phyloP scores from a whole-genome alignment of 768 basidiomycete species.

The Scleroderma bovista region DNA sequence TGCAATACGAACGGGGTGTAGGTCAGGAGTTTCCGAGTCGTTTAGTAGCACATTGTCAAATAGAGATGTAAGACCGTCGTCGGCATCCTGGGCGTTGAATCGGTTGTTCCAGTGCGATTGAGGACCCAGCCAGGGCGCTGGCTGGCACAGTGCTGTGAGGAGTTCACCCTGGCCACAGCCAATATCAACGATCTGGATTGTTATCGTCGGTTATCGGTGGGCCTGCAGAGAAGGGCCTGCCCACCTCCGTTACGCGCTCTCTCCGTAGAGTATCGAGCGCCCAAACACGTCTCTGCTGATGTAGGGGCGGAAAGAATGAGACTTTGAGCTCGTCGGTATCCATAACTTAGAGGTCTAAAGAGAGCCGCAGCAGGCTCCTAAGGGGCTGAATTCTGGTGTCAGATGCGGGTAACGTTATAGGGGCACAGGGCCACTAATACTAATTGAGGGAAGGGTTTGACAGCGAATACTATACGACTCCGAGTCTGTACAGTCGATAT shows the following conservation, averaged over 20 bases:
- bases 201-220: neutral
- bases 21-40: conserved; percentile 45
- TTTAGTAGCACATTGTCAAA: conserved; percentile 16
- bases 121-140: conserved; percentile 63
- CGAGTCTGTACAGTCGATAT: too few relatives aligned
- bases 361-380: too few relatives aligned
- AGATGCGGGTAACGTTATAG: too few relatives aligned
- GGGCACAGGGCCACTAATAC: too few relatives aligned
- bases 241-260: conserved; percentile 50
- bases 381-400: too few relatives aligned
- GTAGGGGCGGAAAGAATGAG: conserved; percentile 62
- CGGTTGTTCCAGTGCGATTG: conserved; percentile 14
- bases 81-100: conserved; percentile 14
- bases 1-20: conserved; percentile 51
- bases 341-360: conserved; percentile 12
- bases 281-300: conserved; percentile 68
- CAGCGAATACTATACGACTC: too few relatives aligned
- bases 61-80: conserved; percentile 15
- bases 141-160: conserved; percentile 62
- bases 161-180: conserved; percentile 83
- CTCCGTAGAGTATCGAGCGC: conserved; percentile 56
- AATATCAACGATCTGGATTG: conserved; percentile 63
- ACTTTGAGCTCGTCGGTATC: conserved; percentile 35
- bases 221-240: conserved; percentile 7
- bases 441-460: too few relatives aligned